Evolutionary conservation across 495 filamentous ascomycete genomes (phyloP), one percentile per base, ranked within the genome.

Genomic region (Oleoguttula mirabilis): DNA sequence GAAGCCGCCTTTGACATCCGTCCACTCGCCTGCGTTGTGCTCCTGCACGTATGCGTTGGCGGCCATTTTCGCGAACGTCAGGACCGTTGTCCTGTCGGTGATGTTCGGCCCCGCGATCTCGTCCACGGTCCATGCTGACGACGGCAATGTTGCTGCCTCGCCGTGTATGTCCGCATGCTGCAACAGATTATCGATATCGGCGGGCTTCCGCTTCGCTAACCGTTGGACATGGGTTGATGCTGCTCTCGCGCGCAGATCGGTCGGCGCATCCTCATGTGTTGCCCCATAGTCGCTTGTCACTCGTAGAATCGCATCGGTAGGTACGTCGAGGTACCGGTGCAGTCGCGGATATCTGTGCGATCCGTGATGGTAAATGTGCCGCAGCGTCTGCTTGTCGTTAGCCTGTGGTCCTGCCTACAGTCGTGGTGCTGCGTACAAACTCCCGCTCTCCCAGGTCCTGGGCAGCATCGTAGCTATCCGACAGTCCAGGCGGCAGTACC

Each of bases 321-420:
- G 63, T 37, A 95, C 65, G 59, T 95, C 86, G 30, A 80, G 67
- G 52, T 76, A 77, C 30, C 73, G 68, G 55, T 94, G 81, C 14
- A 92, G 72, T 14, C 72, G 61, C 5, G 84, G 84, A 47, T 93
- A 71, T 50, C 75, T 63, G 57, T 71, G 64, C 36, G 81, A 77
- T 4, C 86, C 90, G 57, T 94, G 88, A 54, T 90, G 86, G 62
- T 84, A 86, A 40, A 96, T 77, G 61, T 96, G 90, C 48, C 82
- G 79, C 46, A 98, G 69, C 5, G 74, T 81, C 80, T 90, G 4
- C 10, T 3, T 28, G 7, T 28, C 25, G 25, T 28, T n/a, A 28
- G 25, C 25, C 7, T n/a, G n/a, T n/a, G n/a, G n/a, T n/a, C n/a
- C n/a, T n/a, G n/a, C n/a, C n/a, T n/a, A n/a, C n/a, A n/a, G 10